Evolutionary conservation across 768 basidiomycete species (phyloP), one percentile per base, ranked within the genome.

Genomic region (Termitomyces eurrhizus): DNA sequence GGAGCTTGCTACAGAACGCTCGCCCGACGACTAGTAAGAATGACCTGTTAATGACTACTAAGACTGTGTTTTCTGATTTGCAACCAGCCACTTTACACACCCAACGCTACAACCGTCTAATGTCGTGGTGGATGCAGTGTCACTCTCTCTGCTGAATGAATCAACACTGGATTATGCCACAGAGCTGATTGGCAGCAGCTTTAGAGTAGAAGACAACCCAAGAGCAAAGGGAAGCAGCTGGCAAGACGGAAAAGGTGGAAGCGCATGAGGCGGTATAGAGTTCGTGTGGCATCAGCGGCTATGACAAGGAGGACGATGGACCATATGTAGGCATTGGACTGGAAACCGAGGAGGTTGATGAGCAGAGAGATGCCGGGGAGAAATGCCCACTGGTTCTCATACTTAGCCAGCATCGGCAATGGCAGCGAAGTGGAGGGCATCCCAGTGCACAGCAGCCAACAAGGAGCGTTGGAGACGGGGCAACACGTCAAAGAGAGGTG

Each of bases 161-260:
- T 86, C 93, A 0, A 92, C 90, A 0, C 79, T 98, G 46, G 94
- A 97, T 72, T 95, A 87, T 69, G 90, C 91, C 0, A 96, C 94
- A 0, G 96, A 98, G 73, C 83, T 98, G 41, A 98, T 98, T 67
- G 96, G 96, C 13, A 92, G 90, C 70, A 89, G 86, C 49, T 99
- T 99, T 72, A 79, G 89, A 12, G 74, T 98, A 3, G 70, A 82
- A 9, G 85, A 89, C 26, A 99, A 98, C 66, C 96, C 96, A 0
- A 92, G 93, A 72, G 90, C 95, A 0, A 89, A 93, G 65, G 93
- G 93, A 2, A 85, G 83, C 49, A 92, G 92, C 70, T 0, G 80
- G 79, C 0, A 83, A 84, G 36, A 73, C 68, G 29, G 88, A 80
- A 44, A 95, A 78, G 36, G n/a, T 74, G 71, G 70, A 87, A 86